A percentile compares a stretch with the other conserved stretches of the same genome.
Conservation (phyloP, 2,329 filamentous ascomycete genomes). For the Calonectria montana region DNA sequence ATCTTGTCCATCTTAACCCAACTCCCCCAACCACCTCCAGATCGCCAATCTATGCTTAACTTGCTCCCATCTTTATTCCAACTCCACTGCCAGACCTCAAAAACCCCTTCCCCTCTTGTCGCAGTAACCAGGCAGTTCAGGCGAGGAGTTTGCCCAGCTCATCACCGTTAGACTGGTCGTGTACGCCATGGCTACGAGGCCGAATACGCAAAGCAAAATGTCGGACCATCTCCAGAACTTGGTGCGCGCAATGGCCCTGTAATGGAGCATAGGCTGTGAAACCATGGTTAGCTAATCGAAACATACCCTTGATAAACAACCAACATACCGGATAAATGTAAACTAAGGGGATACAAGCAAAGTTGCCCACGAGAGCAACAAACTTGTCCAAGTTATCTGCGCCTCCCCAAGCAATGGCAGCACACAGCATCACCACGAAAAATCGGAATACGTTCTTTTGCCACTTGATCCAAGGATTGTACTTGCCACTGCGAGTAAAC, state of each 20-base stretch:
- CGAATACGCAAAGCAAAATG: constrained; percentile 82
- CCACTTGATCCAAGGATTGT: constrained; percentile 99
- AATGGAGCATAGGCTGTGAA: constrained; percentile 87
- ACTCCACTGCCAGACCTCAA: constrained; percentile 11
- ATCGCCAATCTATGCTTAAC: constrained; percentile 13
- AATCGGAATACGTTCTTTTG: constrained; percentile 99
- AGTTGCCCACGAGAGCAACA: constrained; percentile 94
- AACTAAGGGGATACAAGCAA: constrained; percentile 96
- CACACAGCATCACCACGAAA: constrained; percentile 88
- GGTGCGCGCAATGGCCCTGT: constrained; percentile 80
- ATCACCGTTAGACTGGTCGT: constrained; percentile 88
- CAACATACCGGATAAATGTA: constrained; percentile 94
- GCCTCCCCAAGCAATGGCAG: constrained; percentile 89
- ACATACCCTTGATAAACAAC: neutral
- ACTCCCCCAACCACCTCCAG: constrained; percentile 4
- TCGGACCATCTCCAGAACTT: constrained; percentile 77
- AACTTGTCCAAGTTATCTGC: constrained; percentile 97
- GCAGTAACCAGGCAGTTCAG: constrained; percentile 65
- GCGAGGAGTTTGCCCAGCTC: constrained; percentile 79
- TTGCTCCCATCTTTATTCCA: neutral
- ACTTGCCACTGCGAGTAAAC: constrained; percentile 94
- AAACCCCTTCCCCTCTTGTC: constrained; percentile 51
- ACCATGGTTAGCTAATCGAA: constrained; percentile 44
- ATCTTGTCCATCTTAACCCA: neutral
- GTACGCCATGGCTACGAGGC: constrained; percentile 88